phyloP scores from a whole-genome alignment of 2,329 filamentous ascomycete genomes.

The Diaporthe citriasiana region DNA sequence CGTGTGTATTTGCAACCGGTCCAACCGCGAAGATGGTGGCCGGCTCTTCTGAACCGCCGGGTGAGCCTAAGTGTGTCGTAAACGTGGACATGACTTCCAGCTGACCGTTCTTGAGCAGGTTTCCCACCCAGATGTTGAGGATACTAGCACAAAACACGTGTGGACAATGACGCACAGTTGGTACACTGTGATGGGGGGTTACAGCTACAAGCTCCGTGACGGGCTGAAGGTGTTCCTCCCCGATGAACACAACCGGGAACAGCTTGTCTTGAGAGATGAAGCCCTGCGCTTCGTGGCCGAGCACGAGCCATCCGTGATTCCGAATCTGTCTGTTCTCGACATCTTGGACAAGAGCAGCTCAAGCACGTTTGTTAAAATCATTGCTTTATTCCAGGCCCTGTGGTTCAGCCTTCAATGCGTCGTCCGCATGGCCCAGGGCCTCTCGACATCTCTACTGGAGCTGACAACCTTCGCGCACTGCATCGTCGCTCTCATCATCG shows the following conservation, averaged over 20 bases:
- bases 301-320: constrained; percentile 53
- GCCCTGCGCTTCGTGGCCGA: constrained; percentile 34
- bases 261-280: constrained; percentile 29
- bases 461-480: constrained; percentile 51
- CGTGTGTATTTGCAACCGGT: constrained; percentile 25
- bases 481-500: constrained; percentile 49
- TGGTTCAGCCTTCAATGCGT: constrained; percentile 54
- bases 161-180: constrained; percentile 37
- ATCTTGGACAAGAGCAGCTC: constrained; percentile 51
- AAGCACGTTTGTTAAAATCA: constrained; percentile 48
- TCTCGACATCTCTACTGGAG: constrained; percentile 53
- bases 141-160: constrained; percentile 1
- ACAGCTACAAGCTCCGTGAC: constrained; percentile 32
- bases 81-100: no score
- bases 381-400: constrained; percentile 52
- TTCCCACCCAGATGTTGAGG: not conserved
- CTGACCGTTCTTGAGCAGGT: not conserved
- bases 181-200: constrained; percentile 39
- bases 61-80: not conserved
- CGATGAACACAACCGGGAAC: constrained; percentile 27
- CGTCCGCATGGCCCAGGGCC: constrained; percentile 47
- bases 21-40: constrained; percentile 28
- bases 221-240: constrained; percentile 17
- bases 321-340: constrained; percentile 50
- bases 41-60: constrained; percentile 4